A percentile compares a stretch with the other conserved stretches of the same genome.
phyloP scores from a whole-genome alignment of 768 basidiomycete species.

The Trametes gibbosa region DNA sequence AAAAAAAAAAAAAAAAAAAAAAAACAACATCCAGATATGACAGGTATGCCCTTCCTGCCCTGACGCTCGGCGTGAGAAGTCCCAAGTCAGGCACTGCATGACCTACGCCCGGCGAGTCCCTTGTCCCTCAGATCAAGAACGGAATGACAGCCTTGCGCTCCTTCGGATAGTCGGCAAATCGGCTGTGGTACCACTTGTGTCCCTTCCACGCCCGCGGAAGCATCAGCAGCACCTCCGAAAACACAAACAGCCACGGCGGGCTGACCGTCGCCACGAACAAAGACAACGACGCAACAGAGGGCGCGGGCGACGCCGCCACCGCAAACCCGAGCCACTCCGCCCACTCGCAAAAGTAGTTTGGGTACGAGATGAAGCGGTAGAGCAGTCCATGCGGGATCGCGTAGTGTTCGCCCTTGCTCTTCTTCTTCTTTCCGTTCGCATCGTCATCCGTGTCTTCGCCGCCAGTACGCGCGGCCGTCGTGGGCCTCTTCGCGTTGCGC shows the following conservation, averaged over 20 bases:
- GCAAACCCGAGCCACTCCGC: constrained; percentile 90
- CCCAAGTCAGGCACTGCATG: too few relatives aligned
- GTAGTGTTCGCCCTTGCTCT: constrained; percentile 50
- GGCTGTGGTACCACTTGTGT: constrained; percentile 80
- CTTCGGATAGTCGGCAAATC: constrained; percentile 77
- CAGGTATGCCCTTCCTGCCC: too few relatives aligned
- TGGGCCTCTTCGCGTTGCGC: constrained; percentile 53
- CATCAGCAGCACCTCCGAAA: constrained; percentile 75
- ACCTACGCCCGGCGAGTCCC: too few relatives aligned
- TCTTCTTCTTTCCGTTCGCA: constrained; percentile 28
- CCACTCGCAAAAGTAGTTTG: constrained; percentile 96
- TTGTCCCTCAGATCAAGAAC: constrained; percentile 49
- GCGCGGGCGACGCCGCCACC: constrained; percentile 62
- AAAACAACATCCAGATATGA: too few relatives aligned
- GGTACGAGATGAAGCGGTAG: constrained; percentile 80
- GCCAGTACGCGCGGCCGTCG: constrained; percentile 31
- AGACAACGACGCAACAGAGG: constrained; percentile 29
- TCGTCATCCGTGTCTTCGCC: constrained; percentile 34
- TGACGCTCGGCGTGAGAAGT: too few relatives aligned
- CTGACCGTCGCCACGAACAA: constrained; percentile 42
- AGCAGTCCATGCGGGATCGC: constrained; percentile 78
- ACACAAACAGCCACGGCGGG: constrained; percentile 81
- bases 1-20: too few relatives aligned
- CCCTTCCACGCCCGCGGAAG: constrained; percentile 77
- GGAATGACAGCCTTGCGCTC: constrained; percentile 81